phyloP scores from a whole-genome alignment of 106 monocot species.

The Dactylorhiza incarnata region DNA sequence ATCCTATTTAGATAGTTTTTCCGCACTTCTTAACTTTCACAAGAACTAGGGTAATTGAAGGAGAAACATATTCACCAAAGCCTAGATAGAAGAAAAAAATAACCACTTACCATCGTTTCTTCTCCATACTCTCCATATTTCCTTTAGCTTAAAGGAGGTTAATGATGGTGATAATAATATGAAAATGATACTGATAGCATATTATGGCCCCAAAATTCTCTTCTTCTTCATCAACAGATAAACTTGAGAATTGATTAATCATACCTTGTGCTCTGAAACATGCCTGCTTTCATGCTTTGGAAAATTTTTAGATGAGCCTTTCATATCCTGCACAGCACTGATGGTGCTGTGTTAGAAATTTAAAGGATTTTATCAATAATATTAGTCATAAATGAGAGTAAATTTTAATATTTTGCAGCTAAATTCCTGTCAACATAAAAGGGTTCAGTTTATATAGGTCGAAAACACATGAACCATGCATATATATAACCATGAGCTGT shows the following conservation, averaged over 20 bases:
- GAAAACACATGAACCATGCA: not conserved
- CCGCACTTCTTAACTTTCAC: not conserved
- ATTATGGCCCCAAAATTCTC: not conserved
- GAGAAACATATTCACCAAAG: not conserved
- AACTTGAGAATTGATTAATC: not conserved
- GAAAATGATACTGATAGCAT: not conserved
- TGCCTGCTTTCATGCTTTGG: conserved; percentile 77
- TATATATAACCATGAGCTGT: not conserved
- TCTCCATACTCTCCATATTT: not conserved
- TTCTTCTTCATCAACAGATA: not conserved
- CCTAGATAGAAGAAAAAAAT: not conserved
- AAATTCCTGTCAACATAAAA: not conserved
- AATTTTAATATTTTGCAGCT: not conserved
- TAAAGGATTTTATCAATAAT: not conserved
- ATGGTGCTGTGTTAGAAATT: conserved; percentile 5
- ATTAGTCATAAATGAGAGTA: not conserved
- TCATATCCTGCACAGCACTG: conserved; percentile 58
- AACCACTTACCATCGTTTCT: not conserved
- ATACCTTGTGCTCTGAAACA: conserved; percentile 92
- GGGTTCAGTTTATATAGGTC: not conserved
- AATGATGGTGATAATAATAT: not conserved
- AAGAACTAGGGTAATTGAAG: not conserved
- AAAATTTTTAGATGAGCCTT: conserved; percentile 74
- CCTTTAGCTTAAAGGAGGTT: not conserved
- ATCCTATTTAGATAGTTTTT: not conserved